Evolutionary conservation across 768 basidiomycete species (phyloP).

Genomic region (Phylloporus sp.): DNA sequence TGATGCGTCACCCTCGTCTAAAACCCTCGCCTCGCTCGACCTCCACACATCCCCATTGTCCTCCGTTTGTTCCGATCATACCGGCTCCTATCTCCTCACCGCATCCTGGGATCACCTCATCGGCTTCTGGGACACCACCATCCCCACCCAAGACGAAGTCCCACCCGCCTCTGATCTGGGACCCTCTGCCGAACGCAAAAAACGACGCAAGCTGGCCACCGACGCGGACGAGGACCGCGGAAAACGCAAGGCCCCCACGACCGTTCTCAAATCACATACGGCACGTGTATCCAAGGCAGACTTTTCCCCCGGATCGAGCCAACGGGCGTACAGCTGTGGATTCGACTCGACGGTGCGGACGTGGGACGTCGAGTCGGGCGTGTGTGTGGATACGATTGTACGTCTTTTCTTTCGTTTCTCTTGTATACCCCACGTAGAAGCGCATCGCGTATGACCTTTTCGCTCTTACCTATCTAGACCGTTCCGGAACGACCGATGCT

Average conservation of each 20-base stretch:
- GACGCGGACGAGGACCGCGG: constrained; percentile 30
- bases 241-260: constrained; percentile 61
- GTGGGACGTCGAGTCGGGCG: constrained; percentile 81
- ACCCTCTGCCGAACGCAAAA: constrained; percentile 38
- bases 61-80: constrained; percentile 51
- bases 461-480: constrained; percentile 35
- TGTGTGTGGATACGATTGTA: constrained; percentile 68
- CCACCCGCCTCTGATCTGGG: constrained; percentile 8
- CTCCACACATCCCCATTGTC: constrained; percentile 82
- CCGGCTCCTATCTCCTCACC: constrained; percentile 67
- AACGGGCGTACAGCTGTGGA: constrained; percentile 67
- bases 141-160: constrained; percentile 64
- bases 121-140: constrained; percentile 69
- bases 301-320: constrained; percentile 41
- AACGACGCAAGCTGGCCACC: constrained; percentile 52
- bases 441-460: too few relatives aligned
- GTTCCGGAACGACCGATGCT: constrained; percentile 74
- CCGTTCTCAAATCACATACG: constrained; percentile 79
- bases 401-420: not conserved
- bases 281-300: constrained; percentile 71
- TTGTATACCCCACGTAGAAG: too few relatives aligned
- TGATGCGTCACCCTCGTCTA: constrained; percentile 3
- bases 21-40: constrained; percentile 58
- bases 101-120: constrained; percentile 85
- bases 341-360: constrained; percentile 86